Conservation (phyloP, 1,284 basidiomycete genomes). For the Marasmius fiardii region DNA sequence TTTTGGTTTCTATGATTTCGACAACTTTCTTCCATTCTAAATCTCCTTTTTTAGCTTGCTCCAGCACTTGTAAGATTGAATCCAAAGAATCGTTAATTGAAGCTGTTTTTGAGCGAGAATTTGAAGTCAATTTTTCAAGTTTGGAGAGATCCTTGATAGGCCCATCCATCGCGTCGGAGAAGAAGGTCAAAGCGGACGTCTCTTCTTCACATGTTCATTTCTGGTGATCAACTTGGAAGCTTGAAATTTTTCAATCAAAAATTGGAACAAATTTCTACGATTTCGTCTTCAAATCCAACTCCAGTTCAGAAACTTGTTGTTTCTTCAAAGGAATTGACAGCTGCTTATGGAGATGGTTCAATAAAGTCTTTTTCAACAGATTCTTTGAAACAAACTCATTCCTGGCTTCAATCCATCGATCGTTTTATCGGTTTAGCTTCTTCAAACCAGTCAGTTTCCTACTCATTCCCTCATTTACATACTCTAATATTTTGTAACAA, state of each 20-base stretch:
- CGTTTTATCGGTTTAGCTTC: slow-evolving; percentile 59
- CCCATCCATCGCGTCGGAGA: too few relatives aligned
- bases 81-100: slow-evolving; percentile 68
- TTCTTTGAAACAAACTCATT: slow-evolving; percentile 31
- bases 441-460: slow-evolving; percentile 38
- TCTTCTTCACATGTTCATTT: too few relatives aligned
- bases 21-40: slow-evolving; percentile 49
- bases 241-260: slow-evolving; percentile 50
- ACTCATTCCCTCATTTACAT: neutral
- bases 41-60: slow-evolving; percentile 56
- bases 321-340: slow-evolving; percentile 51
- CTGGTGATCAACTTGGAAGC: slow-evolving; percentile 72
- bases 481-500: slow-evolving; percentile 1
- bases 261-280: slow-evolving; percentile 25
- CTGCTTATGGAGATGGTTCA: slow-evolving; percentile 59
- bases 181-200: too few relatives aligned
- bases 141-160: slow-evolving; percentile 72
- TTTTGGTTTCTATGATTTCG: slow-evolving; percentile 61
- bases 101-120: slow-evolving; percentile 43
- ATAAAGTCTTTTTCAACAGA: slow-evolving; percentile 44
- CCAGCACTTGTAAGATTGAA: slow-evolving; percentile 59
- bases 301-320: slow-evolving; percentile 40
- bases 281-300: slow-evolving; percentile 18
- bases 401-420: slow-evolving; percentile 59
- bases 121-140: slow-evolving; percentile 59